Evolutionary conservation across 1,139 yeast species (phyloP), one percentile per base, ranked within the genome.

Genomic region (Scheffersomyces cryptocercus): DNA sequence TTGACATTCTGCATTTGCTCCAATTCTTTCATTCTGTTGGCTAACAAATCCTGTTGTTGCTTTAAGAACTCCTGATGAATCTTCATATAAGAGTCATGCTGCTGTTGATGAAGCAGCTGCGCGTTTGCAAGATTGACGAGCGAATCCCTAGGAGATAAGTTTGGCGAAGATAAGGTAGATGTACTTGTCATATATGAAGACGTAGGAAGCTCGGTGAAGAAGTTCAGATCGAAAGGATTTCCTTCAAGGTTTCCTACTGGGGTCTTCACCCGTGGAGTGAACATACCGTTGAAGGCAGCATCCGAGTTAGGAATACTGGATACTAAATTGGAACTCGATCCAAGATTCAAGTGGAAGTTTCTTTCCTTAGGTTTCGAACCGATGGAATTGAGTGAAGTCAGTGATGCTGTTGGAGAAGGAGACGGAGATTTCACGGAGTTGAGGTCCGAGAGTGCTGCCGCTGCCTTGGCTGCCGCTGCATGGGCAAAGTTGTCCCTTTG

Each of bases 161-260:
- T 36, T 8, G 55, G 53, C 4, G 57, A 43, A 11, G 50, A 36
- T n/a, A 36, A 34, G 13, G 47, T 28, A 35, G 43, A 30, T 24
- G 49, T 37, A 35, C 28, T 39, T 37, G 41, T 47, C 10, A 42
- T 42, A 13, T 9, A 11, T 5, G 32, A 16, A 5, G 36, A 28
- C 28, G 45, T 39, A 7, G 56, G 48, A 16, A 51, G 43, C 1
- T 51, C 54, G n/a, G 49, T 44, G 40, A 52, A 41, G 38, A 70
- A 69, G 1, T 66, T 58, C 26, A 56, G 60, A 31, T 72, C 78
- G 49, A 73, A 73, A 43, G 77, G 77, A 50, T 73, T 73, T 13
- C 53, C 59, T 12, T 35, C 40, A 5, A 31, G 15, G 10, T 20
- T 20, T 28, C 53, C 55, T 14, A 54, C 50, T 2, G 78, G 78